Evolutionary conservation across 768 basidiomycete species (phyloP).

Genomic region (Naganishia friedmannii): DNA sequence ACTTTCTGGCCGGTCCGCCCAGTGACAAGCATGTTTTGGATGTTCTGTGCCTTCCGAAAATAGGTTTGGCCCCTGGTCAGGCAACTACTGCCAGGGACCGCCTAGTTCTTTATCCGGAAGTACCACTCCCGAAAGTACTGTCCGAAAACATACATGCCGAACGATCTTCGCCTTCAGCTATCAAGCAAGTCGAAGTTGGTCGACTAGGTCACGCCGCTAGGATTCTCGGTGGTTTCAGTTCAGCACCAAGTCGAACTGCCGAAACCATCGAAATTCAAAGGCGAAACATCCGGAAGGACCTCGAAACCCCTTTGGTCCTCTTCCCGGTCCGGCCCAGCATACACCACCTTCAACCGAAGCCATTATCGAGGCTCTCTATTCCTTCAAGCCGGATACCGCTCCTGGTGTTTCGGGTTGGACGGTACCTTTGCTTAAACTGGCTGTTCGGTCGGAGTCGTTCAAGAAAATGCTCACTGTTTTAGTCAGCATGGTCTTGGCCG

Average conservation of each 20-base stretch:
- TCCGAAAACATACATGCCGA: neutral
- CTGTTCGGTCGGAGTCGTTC: neutral
- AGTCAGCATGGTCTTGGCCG: slow-evolving; percentile 6
- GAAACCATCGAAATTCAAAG: neutral
- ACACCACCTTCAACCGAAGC: slow-evolving; percentile 1
- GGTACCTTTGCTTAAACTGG: neutral
- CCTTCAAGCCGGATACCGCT: slow-evolving; percentile 16
- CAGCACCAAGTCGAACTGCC: neutral
- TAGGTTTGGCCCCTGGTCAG: slow-evolving; percentile 25
- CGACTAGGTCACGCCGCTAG: slow-evolving; percentile 8
- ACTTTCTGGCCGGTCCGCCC: slow-evolving; percentile 7
- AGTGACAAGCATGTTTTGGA: slow-evolving; percentile 13
- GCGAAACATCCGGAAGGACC: slow-evolving; percentile 2
- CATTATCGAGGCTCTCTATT: slow-evolving; percentile 2
- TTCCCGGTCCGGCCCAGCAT: neutral
- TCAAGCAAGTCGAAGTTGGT: slow-evolving; percentile 17
- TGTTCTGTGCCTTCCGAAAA: slow-evolving; percentile 24
- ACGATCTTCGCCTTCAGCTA: neutral
- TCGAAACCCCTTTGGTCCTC: neutral
- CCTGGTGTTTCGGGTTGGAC: slow-evolving; percentile 26
- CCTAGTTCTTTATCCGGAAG: neutral
- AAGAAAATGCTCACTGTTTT: slow-evolving; percentile 3
- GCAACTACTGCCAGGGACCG: neutral
- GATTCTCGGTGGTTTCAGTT: slow-evolving; percentile 3
- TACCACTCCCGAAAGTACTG: neutral